Evolutionary conservation across 2,329 filamentous ascomycete genomes (phyloP).

Genomic region (Cladorrhinum sp.): DNA sequence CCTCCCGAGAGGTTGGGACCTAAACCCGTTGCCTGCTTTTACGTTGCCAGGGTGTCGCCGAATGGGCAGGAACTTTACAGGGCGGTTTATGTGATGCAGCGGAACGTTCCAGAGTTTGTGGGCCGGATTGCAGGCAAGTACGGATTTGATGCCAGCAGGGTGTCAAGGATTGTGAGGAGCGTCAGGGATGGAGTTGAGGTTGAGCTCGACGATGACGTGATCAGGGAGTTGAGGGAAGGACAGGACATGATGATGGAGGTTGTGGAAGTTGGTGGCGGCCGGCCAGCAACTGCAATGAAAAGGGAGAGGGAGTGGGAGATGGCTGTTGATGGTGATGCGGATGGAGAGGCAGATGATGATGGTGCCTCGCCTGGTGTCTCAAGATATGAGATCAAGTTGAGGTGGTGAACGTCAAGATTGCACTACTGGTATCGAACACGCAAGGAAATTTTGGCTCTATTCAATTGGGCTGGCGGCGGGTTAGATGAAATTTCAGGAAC

Average conservation of each 20-base stretch:
- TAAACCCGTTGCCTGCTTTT: constrained; percentile 85
- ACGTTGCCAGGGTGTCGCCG: constrained; percentile 59
- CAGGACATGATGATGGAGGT: constrained; percentile 85
- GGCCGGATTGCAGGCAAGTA: constrained; percentile 74
- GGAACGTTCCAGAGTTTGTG: constrained; percentile 72
- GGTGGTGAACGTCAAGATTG: constrained; percentile 39
- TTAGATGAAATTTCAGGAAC: background rate
- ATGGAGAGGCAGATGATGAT: constrained; percentile 19
- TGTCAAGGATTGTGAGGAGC: constrained; percentile 69
- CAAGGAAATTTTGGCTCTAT: background rate
- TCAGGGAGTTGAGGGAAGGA: constrained; percentile 79
- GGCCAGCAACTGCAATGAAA: constrained; percentile 42
- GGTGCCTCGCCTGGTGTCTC: constrained; percentile 32
- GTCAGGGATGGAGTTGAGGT: constrained; percentile 76
- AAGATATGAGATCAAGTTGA: constrained; percentile 45
- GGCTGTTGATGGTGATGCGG: constrained; percentile 49
- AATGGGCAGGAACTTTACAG: constrained; percentile 65
- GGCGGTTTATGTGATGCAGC: constrained; percentile 79
- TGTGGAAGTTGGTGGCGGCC: constrained; percentile 41
- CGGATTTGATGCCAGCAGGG: constrained; percentile 68
- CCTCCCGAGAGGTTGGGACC: constrained; percentile 63
- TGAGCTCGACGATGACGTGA: constrained; percentile 85
- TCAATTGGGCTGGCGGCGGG: background rate
- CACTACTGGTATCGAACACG: background rate
- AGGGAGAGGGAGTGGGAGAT: constrained; percentile 62